Conservation (phyloP, 805 yeast genomes). For the Spathaspora passalidarum region DNA sequence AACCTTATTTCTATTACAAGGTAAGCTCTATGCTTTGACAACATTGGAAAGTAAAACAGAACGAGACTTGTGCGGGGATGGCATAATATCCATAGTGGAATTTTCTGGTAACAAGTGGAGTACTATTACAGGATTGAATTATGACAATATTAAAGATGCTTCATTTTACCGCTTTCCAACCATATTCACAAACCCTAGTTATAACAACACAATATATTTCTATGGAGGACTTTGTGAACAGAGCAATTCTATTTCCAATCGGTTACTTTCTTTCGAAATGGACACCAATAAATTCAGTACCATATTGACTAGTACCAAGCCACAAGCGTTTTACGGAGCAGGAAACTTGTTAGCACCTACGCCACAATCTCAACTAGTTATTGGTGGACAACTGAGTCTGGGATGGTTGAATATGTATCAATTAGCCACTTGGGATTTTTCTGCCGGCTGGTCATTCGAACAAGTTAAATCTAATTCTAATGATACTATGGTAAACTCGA, state of each 20-base stretch:
- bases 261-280: conserved; percentile 47
- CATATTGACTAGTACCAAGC: conserved; percentile 49
- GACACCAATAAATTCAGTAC: conserved; percentile 27
- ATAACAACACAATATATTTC: conserved; percentile 41
- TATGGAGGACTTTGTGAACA: conserved; percentile 48
- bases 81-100: conserved; percentile 20
- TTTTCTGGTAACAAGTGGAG: conserved; percentile 22
- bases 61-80: conserved; percentile 23
- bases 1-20: conserved; percentile 27
- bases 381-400: conserved; percentile 61
- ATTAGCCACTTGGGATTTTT: conserved; percentile 68
- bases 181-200: conserved; percentile 38
- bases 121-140: neutral
- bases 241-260: conserved; percentile 27
- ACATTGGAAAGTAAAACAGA: conserved; percentile 7
- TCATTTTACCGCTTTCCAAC: conserved; percentile 36
- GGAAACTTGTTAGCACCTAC: conserved; percentile 41
- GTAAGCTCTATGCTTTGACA: conserved; percentile 26
- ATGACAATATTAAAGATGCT: conserved; percentile 19
- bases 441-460: conserved; percentile 63
- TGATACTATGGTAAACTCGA: conserved; percentile 42
- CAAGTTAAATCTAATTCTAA: conserved; percentile 24
- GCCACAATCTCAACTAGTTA: conserved; percentile 47
- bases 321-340: conserved; percentile 56
- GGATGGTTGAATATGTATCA: conserved; percentile 78